phyloP scores from a whole-genome alignment of 768 basidiomycete species.

The Phanerochaete carnosa region DNA sequence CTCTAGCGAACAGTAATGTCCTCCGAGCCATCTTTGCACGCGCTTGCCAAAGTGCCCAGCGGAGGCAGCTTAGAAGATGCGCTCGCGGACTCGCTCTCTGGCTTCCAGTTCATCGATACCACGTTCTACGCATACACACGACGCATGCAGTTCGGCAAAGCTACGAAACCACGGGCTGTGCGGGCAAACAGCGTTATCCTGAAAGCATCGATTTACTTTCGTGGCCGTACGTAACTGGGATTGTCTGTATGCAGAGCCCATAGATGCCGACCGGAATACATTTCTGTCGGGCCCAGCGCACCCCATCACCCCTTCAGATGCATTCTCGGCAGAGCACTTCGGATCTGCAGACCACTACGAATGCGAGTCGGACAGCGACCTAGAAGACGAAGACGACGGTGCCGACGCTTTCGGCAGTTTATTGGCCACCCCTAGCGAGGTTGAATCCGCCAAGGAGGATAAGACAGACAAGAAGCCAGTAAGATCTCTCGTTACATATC shows the following conservation, averaged over 20 bases:
- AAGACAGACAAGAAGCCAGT: no score
- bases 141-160: not conserved
- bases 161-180: not conserved
- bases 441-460: no score
- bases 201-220: not conserved
- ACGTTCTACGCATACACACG: not conserved
- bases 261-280: not conserved
- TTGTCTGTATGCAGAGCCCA: not conserved
- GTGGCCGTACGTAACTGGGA: conserved; percentile 1
- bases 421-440: no score
- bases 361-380: conserved; percentile 8
- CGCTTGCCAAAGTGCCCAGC: no score
- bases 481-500: no score
- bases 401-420: no score
- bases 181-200: conserved; percentile 3
- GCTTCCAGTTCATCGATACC: not conserved
- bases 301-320: not conserved
- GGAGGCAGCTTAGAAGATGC: not conserved
- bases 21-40: no score
- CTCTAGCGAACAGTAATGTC: no score
- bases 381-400: conserved; percentile 3
- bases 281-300: no score
- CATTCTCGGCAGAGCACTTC: not conserved
- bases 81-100: not conserved
- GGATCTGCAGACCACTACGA: not conserved